Conservation (phyloP, 2,329 filamentous ascomycete genomes). For the Cladosporium sp. region DNA sequence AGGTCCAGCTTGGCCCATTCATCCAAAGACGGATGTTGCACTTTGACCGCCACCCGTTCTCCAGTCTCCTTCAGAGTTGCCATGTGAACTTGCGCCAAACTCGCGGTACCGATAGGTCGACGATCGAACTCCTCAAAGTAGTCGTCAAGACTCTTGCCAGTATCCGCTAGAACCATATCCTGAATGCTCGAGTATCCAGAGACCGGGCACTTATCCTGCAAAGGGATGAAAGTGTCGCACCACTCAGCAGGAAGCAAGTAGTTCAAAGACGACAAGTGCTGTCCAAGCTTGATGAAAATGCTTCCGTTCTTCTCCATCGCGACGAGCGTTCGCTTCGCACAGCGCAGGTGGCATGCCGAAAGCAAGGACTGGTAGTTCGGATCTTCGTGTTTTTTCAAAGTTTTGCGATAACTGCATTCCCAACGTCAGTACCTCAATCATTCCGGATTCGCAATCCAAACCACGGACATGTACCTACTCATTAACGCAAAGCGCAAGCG, state of each 20-base stretch:
- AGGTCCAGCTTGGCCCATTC: constrained; percentile 90
- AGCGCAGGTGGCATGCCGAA: constrained; percentile 85
- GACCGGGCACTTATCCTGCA: constrained; percentile 94
- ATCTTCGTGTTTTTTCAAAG: constrained; percentile 68
- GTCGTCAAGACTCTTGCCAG: constrained; percentile 73
- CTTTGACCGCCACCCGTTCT: constrained; percentile 89
- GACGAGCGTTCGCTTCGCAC: constrained; percentile 79
- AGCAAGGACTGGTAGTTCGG: constrained; percentile 67
- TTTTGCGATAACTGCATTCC: constrained; percentile 73
- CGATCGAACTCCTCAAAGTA: constrained; percentile 83
- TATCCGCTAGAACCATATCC: constrained; percentile 82
- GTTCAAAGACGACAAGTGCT: constrained; percentile 94
- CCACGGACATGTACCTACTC: constrained; percentile 63
- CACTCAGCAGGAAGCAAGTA: constrained; percentile 89
- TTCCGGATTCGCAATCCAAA: neutral
- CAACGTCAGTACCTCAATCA: constrained; percentile 2
- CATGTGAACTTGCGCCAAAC: constrained; percentile 89
- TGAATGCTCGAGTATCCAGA: constrained; percentile 85
- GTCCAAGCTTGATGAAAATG: constrained; percentile 96
- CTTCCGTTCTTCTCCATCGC: constrained; percentile 95
- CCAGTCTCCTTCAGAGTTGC: constrained; percentile 80
- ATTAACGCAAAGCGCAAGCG: constrained; percentile 79
- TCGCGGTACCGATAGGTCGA: constrained; percentile 85
- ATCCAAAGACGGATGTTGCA: constrained; percentile 86
- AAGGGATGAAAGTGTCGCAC: constrained; percentile 91